These are phyloP conservation scores for Backusella mclennaniae DNA, from an alignment of 192 early-diverging fungal genomes.

Conservation along the genomic window DNA sequence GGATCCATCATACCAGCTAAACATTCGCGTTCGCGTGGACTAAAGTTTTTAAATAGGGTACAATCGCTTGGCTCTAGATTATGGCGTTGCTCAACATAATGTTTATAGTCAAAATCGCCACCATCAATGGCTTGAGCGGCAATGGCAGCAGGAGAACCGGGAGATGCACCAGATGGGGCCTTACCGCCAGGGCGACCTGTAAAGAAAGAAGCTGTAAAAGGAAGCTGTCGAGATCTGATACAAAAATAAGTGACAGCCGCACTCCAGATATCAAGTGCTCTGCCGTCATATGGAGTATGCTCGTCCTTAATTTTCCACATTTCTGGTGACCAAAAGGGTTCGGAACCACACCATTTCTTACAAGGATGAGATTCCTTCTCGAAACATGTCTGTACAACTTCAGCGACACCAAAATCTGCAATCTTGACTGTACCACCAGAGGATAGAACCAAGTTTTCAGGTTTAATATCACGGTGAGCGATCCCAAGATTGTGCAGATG, in stretches of 20 bases:
- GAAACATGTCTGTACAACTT: conserved; percentile 88
- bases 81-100: conserved; percentile 19
- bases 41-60: conserved; percentile 1
- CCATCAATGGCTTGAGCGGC: conserved; percentile 23
- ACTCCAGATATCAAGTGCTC: conserved; percentile 87
- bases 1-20: conserved; percentile 40
- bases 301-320: conserved; percentile 61
- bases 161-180: background rate
- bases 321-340: conserved; percentile 98
- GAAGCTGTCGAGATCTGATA: conserved; percentile 61
- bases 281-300: conserved; percentile 85
- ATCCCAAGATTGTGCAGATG: conserved; percentile 95
- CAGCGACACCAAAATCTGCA: conserved; percentile 97
- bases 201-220: conserved; percentile 22
- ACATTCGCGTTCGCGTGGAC: conserved; percentile 29
- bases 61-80: conserved; percentile 19
- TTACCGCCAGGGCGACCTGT: conserved; percentile 6
- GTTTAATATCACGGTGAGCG: conserved; percentile 86
- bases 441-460: conserved; percentile 91
- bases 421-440: conserved; percentile 81
- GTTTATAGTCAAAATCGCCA: conserved; percentile 19
- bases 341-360: conserved; percentile 89
- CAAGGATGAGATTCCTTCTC: conserved; percentile 74
- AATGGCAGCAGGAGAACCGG: conserved; percentile 23
- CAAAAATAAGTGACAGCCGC: conserved; percentile 91